Percentiles rank a stretch among this genome's conserved stretches.
These are phyloP conservation scores for Agroathelia rolfsii DNA, from an alignment of 1,284 basidiomycete species.

Conservation along the genomic window DNA sequence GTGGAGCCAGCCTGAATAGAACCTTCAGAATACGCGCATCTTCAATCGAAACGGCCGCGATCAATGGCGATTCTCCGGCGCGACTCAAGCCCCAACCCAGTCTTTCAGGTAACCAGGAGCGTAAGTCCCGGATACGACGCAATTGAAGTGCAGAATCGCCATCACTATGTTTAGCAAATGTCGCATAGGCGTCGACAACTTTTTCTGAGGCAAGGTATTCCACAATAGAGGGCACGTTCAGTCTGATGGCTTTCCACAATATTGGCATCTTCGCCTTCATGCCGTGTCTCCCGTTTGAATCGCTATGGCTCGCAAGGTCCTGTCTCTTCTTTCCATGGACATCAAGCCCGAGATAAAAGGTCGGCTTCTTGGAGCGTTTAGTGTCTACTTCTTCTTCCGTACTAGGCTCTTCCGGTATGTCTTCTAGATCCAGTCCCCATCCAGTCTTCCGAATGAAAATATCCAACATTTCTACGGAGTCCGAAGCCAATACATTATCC, in stretches of 20 bases:
- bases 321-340: conserved; percentile 51
- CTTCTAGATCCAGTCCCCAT: conserved; percentile 29
- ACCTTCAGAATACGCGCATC: conserved; percentile 29
- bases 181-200: conserved; percentile 26
- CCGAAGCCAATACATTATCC: conserved; percentile 22
- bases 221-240: conserved; percentile 26
- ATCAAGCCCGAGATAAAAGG: conserved; percentile 43
- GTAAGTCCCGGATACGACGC: conserved; percentile 25
- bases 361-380: conserved; percentile 25
- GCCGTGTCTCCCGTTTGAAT: too few relatives aligned
- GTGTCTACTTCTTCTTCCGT: conserved; percentile 16
- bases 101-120: conserved; percentile 29
- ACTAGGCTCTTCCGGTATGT: too few relatives aligned
- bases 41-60: conserved; percentile 27
- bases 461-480: conserved; percentile 39
- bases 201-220: conserved; percentile 33
- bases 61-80: conserved; percentile 40
- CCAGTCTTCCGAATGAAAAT: conserved; percentile 44
- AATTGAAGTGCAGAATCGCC: conserved; percentile 30
- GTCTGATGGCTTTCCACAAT: conserved; percentile 32
- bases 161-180: conserved; percentile 32
- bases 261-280: conserved; percentile 27
- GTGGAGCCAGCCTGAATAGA: conserved; percentile 30
- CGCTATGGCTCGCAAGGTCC: conserved; percentile 37
- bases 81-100: conserved; percentile 37